Percentiles rank a stretch among this genome's conserved stretches.
These are phyloP conservation scores for Eragrostis nindensis DNA, from an alignment of 176 grass and related monocot species.

Conservation along the genomic window DNA sequence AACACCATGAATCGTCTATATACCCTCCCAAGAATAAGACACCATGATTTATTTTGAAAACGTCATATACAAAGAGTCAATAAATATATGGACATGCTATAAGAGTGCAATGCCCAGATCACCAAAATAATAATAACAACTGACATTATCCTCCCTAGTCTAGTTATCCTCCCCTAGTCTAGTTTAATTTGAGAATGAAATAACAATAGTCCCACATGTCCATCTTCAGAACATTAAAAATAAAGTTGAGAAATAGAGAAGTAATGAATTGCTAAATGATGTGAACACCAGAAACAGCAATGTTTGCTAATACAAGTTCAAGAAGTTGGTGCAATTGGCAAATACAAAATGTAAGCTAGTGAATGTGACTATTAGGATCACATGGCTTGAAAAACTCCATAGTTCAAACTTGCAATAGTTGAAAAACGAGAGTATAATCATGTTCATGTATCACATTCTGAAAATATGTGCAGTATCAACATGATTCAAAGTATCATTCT, in stretches of 20 bases:
- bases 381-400: neutral
- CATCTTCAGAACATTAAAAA: neutral
- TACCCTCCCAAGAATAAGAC: neutral
- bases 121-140: neutral
- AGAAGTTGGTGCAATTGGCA: neutral
- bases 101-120: neutral
- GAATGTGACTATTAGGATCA: neutral
- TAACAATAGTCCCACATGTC: neutral
- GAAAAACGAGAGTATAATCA: neutral
- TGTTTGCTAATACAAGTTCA: neutral
- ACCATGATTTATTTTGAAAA: neutral
- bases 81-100: slow-evolving; percentile 3
- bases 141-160: neutral
- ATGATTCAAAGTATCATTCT: neutral
- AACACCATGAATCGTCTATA: slow-evolving; percentile 8
- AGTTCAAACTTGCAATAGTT: neutral
- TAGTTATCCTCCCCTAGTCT: neutral
- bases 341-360: neutral
- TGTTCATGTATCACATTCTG: neutral
- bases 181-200: neutral
- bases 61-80: neutral
- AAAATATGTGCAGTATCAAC: neutral
- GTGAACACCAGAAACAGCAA: neutral
- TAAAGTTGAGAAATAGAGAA: neutral
- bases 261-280: neutral